Percentiles rank a stretch among this genome's conserved stretches.
These are phyloP conservation scores for Theobroma cacao DNA, from an alignment of 345 rosid species.

Conservation along the genomic window DNA sequence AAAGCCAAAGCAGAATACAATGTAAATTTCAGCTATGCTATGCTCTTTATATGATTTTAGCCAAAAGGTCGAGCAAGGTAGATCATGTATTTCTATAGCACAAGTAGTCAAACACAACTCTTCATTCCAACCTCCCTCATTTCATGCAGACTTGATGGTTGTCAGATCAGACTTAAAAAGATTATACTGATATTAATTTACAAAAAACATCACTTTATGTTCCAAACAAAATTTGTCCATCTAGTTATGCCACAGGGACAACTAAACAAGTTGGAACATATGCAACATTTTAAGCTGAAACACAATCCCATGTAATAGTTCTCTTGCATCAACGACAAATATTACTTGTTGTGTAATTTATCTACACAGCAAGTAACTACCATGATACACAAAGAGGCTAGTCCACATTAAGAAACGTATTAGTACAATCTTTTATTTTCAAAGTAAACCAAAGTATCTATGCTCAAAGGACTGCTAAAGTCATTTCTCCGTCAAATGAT, in stretches of 20 bases:
- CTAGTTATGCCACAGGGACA: not conserved
- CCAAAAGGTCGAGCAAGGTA: not conserved
- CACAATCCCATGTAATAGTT: not conserved
- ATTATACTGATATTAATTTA: not conserved
- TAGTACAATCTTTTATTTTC: not conserved
- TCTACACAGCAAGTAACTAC: not conserved
- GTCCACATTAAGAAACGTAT: not conserved
- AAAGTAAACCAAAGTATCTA: not conserved
- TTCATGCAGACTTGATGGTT: not conserved
- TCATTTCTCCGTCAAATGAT: not conserved
- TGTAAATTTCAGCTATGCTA: not conserved
- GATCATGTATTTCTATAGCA: not conserved
- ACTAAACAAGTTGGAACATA: not conserved
- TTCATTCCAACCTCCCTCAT: not conserved
- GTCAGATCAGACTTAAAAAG: not conserved
- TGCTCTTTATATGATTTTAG: not conserved
- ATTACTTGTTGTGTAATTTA: not conserved
- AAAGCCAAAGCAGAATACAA: not conserved
- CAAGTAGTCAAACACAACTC: not conserved
- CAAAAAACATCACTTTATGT: not conserved
- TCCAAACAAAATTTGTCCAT: not conserved
- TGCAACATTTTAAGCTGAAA: not conserved
- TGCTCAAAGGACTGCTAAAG: not conserved
- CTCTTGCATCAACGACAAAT: not conserved
- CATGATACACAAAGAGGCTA: not conserved